A percentile compares a stretch with the other conserved stretches of the same genome.
Evolutionary conservation across 202 grass and related monocot species (phyloP).

Genomic region (Setaria viridis): DNA sequence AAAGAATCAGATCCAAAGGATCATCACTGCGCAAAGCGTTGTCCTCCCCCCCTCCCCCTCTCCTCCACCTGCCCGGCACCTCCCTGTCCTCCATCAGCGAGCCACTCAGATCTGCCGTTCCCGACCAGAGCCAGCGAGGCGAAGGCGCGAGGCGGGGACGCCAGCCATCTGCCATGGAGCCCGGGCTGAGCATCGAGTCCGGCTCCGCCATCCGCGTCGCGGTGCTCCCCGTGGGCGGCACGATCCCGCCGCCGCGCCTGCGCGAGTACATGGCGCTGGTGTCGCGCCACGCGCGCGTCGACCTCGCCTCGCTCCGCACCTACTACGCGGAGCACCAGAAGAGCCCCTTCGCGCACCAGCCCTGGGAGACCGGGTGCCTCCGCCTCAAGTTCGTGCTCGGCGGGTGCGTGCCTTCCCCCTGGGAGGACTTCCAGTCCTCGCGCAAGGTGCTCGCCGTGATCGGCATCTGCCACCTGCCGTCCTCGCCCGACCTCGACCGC

Average conservation of each 20-base stretch:
- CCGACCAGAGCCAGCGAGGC: slow-evolving; percentile 20
- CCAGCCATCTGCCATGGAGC: slow-evolving; percentile 66
- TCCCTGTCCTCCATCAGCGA: slow-evolving; percentile 4
- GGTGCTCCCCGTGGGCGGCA: slow-evolving; percentile 83
- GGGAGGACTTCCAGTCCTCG: slow-evolving; percentile 99
- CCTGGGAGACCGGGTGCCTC: slow-evolving; percentile 83
- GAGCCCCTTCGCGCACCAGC: slow-evolving; percentile 87
- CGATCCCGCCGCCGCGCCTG: slow-evolving; percentile 73
- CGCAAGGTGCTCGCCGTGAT: slow-evolving; percentile 96
- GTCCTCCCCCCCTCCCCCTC: not conserved
- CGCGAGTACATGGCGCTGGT: slow-evolving; percentile 85
- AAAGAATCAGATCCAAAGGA: slow-evolving; percentile 18
- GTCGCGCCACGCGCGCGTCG: slow-evolving; percentile 69
- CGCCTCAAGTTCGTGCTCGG: slow-evolving; percentile 92
- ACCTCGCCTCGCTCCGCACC: slow-evolving; percentile 76
- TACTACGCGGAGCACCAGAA: slow-evolving; percentile 99
- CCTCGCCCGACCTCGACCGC: slow-evolving; percentile 67
- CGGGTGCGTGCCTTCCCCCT: slow-evolving; percentile 79
- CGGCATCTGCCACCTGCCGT: slow-evolving; percentile 85
- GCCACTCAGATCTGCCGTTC: slow-evolving; percentile 49
- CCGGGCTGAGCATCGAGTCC: slow-evolving; percentile 95
- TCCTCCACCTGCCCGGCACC: slow-evolving; percentile 24
- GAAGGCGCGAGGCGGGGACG: not conserved
- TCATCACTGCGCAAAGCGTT: slow-evolving; percentile 26
- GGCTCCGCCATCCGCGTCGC: slow-evolving; percentile 83